A percentile compares a stretch with the other conserved stretches of the same genome.
Conservation (phyloP, 108 stramenopile species). For the Nitzschia putrida region DNA sequence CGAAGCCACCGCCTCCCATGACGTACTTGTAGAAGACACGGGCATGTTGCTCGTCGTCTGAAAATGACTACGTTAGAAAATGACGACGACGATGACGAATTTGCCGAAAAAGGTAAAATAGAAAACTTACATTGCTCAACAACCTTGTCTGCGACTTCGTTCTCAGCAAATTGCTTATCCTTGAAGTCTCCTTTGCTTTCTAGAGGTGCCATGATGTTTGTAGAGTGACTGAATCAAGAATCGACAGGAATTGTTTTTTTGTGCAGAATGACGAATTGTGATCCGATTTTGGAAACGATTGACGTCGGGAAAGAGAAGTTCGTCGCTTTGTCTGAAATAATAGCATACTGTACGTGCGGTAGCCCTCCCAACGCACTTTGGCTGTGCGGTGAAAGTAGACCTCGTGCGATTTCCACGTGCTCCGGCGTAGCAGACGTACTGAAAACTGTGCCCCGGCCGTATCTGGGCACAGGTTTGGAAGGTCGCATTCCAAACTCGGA, state of each 20-base stretch:
- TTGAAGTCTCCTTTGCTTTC: slow-evolving; percentile 40
- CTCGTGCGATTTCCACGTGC: neutral
- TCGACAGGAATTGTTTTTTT: too few species aligned
- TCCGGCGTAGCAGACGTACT: too few species aligned
- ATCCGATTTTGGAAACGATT: neutral
- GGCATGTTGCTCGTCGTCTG: slow-evolving; percentile 40
- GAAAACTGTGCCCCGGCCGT: too few species aligned
- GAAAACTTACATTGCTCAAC: slow-evolving; percentile 40
- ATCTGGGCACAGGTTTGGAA: too few species aligned
- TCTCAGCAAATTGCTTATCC: slow-evolving; percentile 36
- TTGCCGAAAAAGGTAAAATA: too few species aligned
- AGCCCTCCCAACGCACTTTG: neutral
- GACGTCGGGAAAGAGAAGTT: neutral
- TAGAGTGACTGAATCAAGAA: too few species aligned
- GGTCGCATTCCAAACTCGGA: too few species aligned
- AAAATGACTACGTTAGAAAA: neutral
- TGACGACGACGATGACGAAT: too few species aligned
- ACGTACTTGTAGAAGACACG: slow-evolving; percentile 45
- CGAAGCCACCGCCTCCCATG: slow-evolving; percentile 43
- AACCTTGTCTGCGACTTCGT: slow-evolving; percentile 41
- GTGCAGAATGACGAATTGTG: neutral
- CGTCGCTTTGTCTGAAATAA: neutral
- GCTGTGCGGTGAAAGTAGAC: neutral
- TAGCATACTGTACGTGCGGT: neutral
- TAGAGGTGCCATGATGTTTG: neutral